Percentiles rank a stretch among this genome's conserved stretches.
Evolutionary conservation across 805 yeast species (phyloP).

Genomic region (Monosporozyma aerobia): DNA sequence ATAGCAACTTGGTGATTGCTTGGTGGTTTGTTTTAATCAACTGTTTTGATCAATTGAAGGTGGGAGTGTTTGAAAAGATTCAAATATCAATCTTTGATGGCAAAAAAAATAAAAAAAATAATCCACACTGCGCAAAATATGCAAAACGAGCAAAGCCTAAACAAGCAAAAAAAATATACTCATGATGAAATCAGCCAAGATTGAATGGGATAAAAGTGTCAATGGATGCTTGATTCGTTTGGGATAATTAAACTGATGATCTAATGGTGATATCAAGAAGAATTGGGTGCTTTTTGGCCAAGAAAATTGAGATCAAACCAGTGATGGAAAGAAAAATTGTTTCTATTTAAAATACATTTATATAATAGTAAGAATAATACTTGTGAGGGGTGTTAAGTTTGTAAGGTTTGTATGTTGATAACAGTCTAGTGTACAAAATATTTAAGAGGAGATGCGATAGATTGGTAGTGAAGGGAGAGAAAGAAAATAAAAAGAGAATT

Average conservation of each 20-base stretch:
- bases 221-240: neutral
- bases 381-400: neutral
- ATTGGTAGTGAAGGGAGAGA: neutral
- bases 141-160: neutral
- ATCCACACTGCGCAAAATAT: neutral
- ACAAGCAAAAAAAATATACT: no score
- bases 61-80: neutral
- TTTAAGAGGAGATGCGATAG: neutral
- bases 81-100: neutral
- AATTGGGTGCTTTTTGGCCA: neutral
- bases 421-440: neutral
- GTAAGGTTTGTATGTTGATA: neutral
- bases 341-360: neutral
- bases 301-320: neutral
- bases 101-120: neutral
- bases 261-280: no score
- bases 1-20: neutral
- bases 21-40: neutral
- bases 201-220: no score
- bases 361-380: neutral
- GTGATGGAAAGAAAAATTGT: neutral
- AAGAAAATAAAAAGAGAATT: slow-evolving; percentile 4
- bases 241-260: neutral
- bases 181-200: no score
- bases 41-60: neutral